These are phyloP conservation scores for Selaginella moellendorffii DNA, from an alignment of 75 land plant species.

Conservation along the genomic window DNA sequence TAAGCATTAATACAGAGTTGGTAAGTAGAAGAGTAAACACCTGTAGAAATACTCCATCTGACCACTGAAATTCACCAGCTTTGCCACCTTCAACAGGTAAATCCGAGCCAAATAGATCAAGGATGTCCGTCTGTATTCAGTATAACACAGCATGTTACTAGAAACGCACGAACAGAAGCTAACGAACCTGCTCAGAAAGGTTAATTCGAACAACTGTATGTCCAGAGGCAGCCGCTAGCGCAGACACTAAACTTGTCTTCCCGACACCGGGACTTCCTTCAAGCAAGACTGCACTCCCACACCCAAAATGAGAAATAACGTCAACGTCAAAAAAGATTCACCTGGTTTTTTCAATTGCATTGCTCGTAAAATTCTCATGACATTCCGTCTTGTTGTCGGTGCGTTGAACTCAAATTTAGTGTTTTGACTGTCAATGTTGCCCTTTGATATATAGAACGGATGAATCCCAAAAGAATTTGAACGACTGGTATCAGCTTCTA, in stretches of 20 bases:
- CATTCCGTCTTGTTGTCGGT: conserved; percentile 82
- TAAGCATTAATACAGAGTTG: not conserved
- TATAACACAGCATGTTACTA: not conserved
- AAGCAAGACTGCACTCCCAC: conserved; percentile 41
- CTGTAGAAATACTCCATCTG: conserved; percentile 97
- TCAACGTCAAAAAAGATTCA: conserved; percentile 4
- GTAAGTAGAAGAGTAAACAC: conserved; percentile 18
- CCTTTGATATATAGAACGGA: conserved; percentile 74
- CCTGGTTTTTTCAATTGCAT: conserved; percentile 92
- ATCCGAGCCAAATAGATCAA: conserved; percentile 96
- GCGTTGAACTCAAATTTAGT: conserved; percentile 56
- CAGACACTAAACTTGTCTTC: conserved; percentile 86
- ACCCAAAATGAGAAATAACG: not conserved
- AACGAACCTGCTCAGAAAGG: conserved; percentile 79
- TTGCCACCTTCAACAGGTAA: conserved; percentile 70
- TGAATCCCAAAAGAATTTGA: conserved; percentile 48
- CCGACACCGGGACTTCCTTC: conserved; percentile 99
- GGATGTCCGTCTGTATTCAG: conserved; percentile 72
- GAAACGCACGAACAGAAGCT: not conserved
- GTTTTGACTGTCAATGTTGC: conserved; percentile 19
- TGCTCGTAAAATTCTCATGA: conserved; percentile 72
- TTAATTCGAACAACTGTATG: conserved; percentile 82
- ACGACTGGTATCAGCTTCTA: not conserved
- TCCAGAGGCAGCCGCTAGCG: conserved; percentile 65
- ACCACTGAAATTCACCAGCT: conserved; percentile 87